Base-by-base conservation (phyloP, 163 green algal species). In the Coccomyxa subellipsoidea region DNA sequence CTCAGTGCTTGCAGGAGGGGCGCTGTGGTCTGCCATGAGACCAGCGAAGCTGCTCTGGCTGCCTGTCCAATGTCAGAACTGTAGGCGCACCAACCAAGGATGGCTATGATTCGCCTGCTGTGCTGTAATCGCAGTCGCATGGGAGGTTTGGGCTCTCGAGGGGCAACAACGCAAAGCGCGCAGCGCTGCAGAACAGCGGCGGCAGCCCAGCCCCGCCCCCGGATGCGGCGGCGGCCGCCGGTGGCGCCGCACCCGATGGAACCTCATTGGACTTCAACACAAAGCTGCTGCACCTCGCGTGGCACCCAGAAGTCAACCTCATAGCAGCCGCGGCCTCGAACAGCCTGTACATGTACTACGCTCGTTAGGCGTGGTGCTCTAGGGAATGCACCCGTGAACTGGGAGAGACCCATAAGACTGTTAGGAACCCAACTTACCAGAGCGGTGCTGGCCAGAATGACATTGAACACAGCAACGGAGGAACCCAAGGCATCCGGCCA, bases 271-370 rank as follows among this genome's bases (percentile, higher is more conserved):
- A 99, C 90, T 97, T 97, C 54, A 78, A 77, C 10, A 84, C 85
- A 37, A 99, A 99, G 90, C 90, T 99, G 82, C 90, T 98, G 82
- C 95, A 99, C 85, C 85, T 99, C 38, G 95, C 95, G 1, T 98
- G 95, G 95, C 96, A 99, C 84, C 96, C 96, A 47, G 59, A 94
- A 72, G 90, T 90, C 39, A 94, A 97, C 80, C 88, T 99, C 0
- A 95, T 99, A 54, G 96, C 96, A 4, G 94, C 91, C 29, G 96
- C 95, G 7, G 96, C 95, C 8, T 93, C 93, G 23, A 99, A 99
- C 90, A 96, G 90, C 34, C 88, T 99, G n/a, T 99, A 99, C 88
- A 94, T 99, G 85, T 99, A 95, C 78, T 75, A 32, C 77, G 82
- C 77, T 34, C 76, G 73, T 9, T 77, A 40, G 34, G 2, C n/a